Conservation (phyloP, 768 basidiomycete species). For the Cystoderma amianthinum region DNA sequence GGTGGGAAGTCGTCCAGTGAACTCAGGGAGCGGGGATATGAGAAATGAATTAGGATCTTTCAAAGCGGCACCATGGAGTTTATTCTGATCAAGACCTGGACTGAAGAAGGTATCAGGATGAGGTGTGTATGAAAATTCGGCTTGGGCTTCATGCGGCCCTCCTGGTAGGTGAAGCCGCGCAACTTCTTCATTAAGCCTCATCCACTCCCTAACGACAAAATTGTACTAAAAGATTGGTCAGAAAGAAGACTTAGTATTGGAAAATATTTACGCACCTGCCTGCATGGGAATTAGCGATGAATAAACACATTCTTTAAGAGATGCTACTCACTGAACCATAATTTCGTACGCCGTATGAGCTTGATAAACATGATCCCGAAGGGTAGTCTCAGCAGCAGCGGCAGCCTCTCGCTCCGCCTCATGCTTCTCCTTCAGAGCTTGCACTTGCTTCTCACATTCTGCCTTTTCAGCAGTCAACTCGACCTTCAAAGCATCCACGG, state of each 20-base stretch:
- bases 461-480: constrained; percentile 27
- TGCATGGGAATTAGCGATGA: constrained; percentile 10
- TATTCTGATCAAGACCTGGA: constrained; percentile 23
- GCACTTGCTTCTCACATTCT: constrained; percentile 27
- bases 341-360: constrained; percentile 35
- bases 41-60: constrained; percentile 25
- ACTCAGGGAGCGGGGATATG: constrained; percentile 38
- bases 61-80: constrained; percentile 23
- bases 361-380: constrained; percentile 44
- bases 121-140: constrained; percentile 4
- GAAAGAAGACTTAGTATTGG: not conserved
- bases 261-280: constrained; percentile 20
- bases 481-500: constrained; percentile 20
- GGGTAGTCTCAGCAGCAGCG: constrained; percentile 40
- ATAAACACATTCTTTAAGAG: not conserved
- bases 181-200: constrained; percentile 19
- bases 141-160: constrained; percentile 3
- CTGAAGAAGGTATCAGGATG: constrained; percentile 9
- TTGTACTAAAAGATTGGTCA: constrained; percentile 20
- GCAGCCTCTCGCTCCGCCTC: constrained; percentile 47
- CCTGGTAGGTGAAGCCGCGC: constrained; percentile 9
- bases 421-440: constrained; percentile 30
- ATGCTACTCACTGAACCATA: constrained; percentile 30
- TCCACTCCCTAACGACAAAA: constrained; percentile 22
- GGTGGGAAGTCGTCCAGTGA: constrained; percentile 24